phyloP scores from a whole-genome alignment of 257 asterid species.

The Solanum ossicruentum region DNA sequence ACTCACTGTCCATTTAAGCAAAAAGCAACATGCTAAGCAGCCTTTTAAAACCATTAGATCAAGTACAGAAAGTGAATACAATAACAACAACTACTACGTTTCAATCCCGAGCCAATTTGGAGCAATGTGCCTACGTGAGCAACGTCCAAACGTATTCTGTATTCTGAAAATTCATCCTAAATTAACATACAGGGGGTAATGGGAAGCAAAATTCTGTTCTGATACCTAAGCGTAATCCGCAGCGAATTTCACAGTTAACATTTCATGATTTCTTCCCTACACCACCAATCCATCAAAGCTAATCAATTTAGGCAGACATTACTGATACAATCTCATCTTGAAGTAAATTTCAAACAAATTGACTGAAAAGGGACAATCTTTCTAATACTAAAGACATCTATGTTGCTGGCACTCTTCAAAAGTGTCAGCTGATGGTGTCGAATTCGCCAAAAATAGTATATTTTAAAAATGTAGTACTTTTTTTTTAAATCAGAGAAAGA shows the following conservation, averaged over 20 bases:
- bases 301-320: not conserved
- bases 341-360: not conserved
- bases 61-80: not conserved
- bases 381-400: not conserved
- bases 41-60: not conserved
- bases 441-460: too few relatives aligned
- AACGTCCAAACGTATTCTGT: not conserved
- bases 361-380: not conserved
- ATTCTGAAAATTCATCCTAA: not conserved
- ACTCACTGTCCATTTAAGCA: conserved; percentile 34
- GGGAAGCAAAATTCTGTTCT: not conserved
- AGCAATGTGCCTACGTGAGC: not conserved
- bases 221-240: not conserved
- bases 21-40: not conserved
- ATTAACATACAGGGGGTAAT: not conserved
- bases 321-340: not conserved
- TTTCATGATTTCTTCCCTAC: not conserved
- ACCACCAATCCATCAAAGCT: not conserved
- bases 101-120: not conserved
- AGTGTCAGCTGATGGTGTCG: too few relatives aligned
- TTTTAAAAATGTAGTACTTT: not conserved
- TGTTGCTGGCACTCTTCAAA: too few relatives aligned
- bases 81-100: not conserved
- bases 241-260: not conserved
- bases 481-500: not conserved